Evolutionary conservation across 257 asterid genomes (phyloP).

Genomic region (Cordia subcordata): DNA sequence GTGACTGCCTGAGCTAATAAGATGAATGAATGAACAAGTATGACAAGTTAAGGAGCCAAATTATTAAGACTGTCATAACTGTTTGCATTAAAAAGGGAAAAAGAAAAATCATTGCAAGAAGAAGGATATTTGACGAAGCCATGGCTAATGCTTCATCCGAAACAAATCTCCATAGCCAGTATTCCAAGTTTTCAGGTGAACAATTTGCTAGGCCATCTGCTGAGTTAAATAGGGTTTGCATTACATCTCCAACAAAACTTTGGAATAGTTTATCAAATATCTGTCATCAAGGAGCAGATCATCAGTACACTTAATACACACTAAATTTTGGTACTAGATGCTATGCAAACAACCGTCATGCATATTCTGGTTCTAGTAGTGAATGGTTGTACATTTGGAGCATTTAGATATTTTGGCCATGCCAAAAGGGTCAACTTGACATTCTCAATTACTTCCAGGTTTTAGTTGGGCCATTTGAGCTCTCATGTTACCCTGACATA

Average conservation of each 20-base stretch:
- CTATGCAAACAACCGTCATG: no score
- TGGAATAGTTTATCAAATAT: constrained; percentile 92
- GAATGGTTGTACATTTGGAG: no score
- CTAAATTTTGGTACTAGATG: background rate
- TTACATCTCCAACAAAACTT: constrained; percentile 93
- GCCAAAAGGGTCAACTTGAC: no score
- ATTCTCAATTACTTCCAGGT: no score
- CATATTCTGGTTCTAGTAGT: no score
- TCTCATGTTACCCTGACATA: no score
- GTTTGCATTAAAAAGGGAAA: constrained; percentile 3
- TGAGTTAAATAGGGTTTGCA: constrained; percentile 83
- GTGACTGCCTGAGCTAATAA: constrained; percentile 97
- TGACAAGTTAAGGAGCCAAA: constrained; percentile 53
- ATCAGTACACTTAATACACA: constrained; percentile 6
- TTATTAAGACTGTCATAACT: constrained; percentile 13
- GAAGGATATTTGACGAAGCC: constrained; percentile 91
- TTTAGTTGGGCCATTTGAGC: no score
- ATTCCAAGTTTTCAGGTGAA: constrained; percentile 53
- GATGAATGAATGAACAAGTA: constrained; percentile 87
- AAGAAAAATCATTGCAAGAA: constrained; percentile 8
- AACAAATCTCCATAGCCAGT: constrained; percentile 66
- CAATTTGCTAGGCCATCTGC: constrained; percentile 87
- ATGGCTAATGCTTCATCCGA: constrained; percentile 75
- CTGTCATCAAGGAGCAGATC: constrained; percentile 40
- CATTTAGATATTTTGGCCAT: no score